These are phyloP conservation scores for Colletotrichum kahawae DNA, from an alignment of 2,329 filamentous ascomycete species.

Conservation along the genomic window DNA sequence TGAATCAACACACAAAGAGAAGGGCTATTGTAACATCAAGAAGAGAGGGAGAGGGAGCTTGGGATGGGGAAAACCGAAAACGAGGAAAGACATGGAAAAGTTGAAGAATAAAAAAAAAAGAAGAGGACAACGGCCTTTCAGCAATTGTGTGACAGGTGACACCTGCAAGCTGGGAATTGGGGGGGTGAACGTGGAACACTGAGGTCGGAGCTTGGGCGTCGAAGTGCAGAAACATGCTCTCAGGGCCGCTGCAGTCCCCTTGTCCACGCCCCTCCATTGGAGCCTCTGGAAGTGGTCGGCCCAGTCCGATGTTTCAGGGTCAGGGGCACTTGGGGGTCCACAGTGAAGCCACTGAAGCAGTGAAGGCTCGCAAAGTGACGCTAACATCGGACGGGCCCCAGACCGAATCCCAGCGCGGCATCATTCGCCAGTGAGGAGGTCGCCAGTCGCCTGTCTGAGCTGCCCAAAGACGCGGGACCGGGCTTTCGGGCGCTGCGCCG, in stretches of 20 bases:
- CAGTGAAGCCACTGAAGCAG: not conserved
- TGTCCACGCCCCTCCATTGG: not conserved
- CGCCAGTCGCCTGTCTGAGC: not conserved
- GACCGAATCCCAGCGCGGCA: not conserved
- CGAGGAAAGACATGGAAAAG: not conserved
- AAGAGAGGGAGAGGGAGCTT: not conserved
- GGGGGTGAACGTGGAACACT: constrained; percentile 1
- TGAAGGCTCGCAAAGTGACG: not conserved
- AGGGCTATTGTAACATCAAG: not conserved
- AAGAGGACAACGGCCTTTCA: not conserved
- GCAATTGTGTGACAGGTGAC: not conserved
- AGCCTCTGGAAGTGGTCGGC: not conserved
- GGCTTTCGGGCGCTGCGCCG: constrained; percentile 4
- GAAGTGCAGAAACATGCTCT: constrained; percentile 17
- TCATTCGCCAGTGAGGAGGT: not conserved
- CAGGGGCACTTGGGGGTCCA: constrained; percentile 11
- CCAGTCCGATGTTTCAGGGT: constrained; percentile 23
- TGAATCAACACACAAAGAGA: not conserved
- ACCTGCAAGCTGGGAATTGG: not conserved
- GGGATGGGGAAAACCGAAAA: not conserved
- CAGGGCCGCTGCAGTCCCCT: not conserved
- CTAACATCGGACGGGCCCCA: constrained; percentile 14
- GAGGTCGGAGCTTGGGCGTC: constrained; percentile 12
- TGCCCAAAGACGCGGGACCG: not conserved
- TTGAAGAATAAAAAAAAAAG: not conserved